phyloP scores from a whole-genome alignment of 345 rosid species.

The Acer saccharum region DNA sequence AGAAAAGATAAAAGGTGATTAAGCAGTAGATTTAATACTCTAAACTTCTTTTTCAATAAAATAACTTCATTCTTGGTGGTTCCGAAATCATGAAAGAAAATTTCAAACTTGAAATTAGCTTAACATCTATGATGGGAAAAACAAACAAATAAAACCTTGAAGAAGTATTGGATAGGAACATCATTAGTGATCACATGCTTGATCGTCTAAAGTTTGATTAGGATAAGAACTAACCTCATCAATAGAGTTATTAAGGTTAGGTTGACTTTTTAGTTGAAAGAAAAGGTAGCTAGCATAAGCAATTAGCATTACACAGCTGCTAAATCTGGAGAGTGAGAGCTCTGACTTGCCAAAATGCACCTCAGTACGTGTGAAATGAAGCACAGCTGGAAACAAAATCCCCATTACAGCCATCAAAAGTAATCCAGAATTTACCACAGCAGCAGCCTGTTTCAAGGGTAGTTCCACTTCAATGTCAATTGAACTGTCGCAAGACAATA shows the following conservation, averaged over 20 bases:
- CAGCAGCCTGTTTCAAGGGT: constrained; percentile 61
- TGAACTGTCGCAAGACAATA: constrained; percentile 24
- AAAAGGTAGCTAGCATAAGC: constrained; percentile 82
- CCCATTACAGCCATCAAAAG: constrained; percentile 99
- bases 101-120: neutral
- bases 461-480: constrained; percentile 2
- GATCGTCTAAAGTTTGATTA: neutral
- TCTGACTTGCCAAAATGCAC: constrained; percentile 86
- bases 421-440: constrained; percentile 84
- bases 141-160: neutral
- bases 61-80: neutral
- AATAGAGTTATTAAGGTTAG: constrained; percentile 49
- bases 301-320: constrained; percentile 87
- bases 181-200: neutral
- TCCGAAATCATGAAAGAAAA: neutral
- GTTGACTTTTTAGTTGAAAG: constrained; percentile 74
- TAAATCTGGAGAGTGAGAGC: constrained; percentile 91
- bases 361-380: constrained; percentile 82
- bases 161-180: neutral
- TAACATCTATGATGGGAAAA: too few relatives aligned
- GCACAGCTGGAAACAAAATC: constrained; percentile 88
- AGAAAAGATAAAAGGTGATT: neutral
- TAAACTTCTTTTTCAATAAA: neutral
- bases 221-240: constrained; percentile 50
- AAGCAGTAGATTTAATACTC: neutral